These are phyloP conservation scores for Globisporangium abappressorium DNA, from an alignment of 352 stramenopile genomes.

Conservation along the genomic window DNA sequence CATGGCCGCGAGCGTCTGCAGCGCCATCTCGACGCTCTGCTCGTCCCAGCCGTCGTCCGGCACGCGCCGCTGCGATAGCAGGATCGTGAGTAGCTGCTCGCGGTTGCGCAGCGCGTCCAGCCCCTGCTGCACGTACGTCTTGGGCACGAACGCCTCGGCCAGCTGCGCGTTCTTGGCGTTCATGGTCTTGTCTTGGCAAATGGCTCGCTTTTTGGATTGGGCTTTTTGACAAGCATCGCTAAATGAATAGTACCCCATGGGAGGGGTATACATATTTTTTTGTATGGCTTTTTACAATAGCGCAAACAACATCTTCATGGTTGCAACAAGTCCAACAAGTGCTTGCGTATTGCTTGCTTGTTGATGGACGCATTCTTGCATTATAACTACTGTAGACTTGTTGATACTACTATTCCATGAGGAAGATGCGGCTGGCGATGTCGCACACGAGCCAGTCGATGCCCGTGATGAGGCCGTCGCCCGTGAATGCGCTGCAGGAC, in stretches of 20 bases:
- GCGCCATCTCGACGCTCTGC: constrained; percentile 78
- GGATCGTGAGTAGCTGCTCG: constrained; percentile 62
- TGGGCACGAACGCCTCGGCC: constrained; percentile 54
- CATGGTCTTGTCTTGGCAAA: constrained; percentile 23
- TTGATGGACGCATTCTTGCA: background rate
- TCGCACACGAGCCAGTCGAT: constrained; percentile 98
- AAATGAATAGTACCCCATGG: background rate
- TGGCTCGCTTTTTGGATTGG: background rate
- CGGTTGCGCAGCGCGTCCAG: constrained; percentile 58
- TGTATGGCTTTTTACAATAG: background rate
- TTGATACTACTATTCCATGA: constrained; percentile 27
- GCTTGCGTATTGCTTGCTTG: background rate
- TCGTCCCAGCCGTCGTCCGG: constrained; percentile 90
- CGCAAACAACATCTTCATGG: background rate
- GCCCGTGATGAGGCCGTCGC: constrained; percentile 92
- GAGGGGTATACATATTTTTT: background rate
- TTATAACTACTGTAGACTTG: background rate
- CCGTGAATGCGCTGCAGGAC: constrained; percentile 96
- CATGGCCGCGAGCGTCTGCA: constrained; percentile 88
- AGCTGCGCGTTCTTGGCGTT: constrained; percentile 47
- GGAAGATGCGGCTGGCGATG: constrained; percentile 95
- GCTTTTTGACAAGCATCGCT: constrained; percentile 5
- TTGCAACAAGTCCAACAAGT: background rate
- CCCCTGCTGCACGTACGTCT: constrained; percentile 79
- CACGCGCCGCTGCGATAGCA: constrained; percentile 84